Base-by-base conservation (phyloP, 202 grass and related monocot genomes). In the Saccharum hybrid region DNA sequence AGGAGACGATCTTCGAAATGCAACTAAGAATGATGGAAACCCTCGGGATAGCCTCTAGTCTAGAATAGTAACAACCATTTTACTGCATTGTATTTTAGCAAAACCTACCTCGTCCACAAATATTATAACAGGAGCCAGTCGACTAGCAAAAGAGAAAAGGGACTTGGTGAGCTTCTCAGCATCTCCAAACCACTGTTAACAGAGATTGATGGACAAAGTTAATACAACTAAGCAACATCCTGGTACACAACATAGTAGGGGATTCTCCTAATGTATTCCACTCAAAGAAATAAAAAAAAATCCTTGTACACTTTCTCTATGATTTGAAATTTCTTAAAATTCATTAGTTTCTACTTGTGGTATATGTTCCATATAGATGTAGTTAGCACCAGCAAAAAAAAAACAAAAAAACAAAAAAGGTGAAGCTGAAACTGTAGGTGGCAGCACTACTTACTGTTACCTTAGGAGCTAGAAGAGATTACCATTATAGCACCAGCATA, bases 131-230 rank as follows among this genome's bases (percentile, higher is more conserved):
- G n/a, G n/a, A n/a, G n/a, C 69, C 74, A 98, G 90, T 30, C 92
- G 76, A 76, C 80, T 94, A 38, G 95, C 95, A 88, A 98, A 98
- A 41, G 92, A 93, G 84, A 98, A 98, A 74, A 98, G 90, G 41
- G 90, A 92, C 81, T 90, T 98, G 15, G 92, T 93, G 67, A 94
- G 95, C 90, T 98, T 98, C 84, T 98, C 95, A 83, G 85, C 83
- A 41, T 98, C 95, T 88, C 95, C 92, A 93, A 94, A 98, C 95
- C 95, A 98, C 95, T 97, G 82, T 88, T 59, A 79, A 62, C 66
- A 83, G 77, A 80, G 22, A 92, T 30, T 81, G 59, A 84, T 79
- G 74, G 59, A 41, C 40, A 63, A 54, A 68, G 40, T 63, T 33
- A 68, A 68, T 34, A 42, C 11, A 82, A 19, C n/a, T 68, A 40